Evolutionary conservation across 2,329 filamentous ascomycete genomes (phyloP).

Genomic region (Aureobasidium zeae): DNA sequence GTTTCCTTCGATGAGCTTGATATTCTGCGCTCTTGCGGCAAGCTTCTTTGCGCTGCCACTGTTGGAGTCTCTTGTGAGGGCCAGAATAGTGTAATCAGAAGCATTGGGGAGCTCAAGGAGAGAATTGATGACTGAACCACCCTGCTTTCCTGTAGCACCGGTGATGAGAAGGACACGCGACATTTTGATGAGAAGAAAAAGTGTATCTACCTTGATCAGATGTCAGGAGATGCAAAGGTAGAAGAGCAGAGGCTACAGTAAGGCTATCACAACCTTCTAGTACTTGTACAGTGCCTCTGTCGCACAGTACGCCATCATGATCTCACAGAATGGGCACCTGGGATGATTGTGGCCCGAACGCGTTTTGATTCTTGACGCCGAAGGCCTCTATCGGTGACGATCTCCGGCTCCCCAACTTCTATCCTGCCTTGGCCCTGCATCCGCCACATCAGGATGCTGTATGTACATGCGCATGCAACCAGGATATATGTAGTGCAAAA

Average conservation of each 20-base stretch:
- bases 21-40: conserved; percentile 31
- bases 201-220: not conserved
- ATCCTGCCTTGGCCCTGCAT: not conserved
- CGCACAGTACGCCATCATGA: too few species aligned
- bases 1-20: conserved; percentile 48
- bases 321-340: too few species aligned
- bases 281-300: too few species aligned
- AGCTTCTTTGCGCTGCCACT: conserved; percentile 43
- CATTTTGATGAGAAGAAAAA: conserved; percentile 17
- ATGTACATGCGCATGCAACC: not conserved
- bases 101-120: conserved; percentile 23
- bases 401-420: conserved; percentile 10
- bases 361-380: conserved; percentile 11
- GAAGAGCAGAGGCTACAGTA: conserved; percentile 3
- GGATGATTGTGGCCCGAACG: too few species aligned
- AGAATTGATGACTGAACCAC: conserved; percentile 35
- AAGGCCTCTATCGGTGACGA: conserved; percentile 1
- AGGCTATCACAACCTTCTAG: conserved; percentile 5
- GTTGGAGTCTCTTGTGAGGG: conserved; percentile 45
- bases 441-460: not conserved
- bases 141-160: conserved; percentile 40
- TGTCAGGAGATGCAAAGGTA: not conserved
- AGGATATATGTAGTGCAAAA: not conserved
- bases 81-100: conserved; percentile 42
- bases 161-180: conserved; percentile 37